Conservation (phyloP, 805 yeast species). For the Yarrowia porcina region DNA sequence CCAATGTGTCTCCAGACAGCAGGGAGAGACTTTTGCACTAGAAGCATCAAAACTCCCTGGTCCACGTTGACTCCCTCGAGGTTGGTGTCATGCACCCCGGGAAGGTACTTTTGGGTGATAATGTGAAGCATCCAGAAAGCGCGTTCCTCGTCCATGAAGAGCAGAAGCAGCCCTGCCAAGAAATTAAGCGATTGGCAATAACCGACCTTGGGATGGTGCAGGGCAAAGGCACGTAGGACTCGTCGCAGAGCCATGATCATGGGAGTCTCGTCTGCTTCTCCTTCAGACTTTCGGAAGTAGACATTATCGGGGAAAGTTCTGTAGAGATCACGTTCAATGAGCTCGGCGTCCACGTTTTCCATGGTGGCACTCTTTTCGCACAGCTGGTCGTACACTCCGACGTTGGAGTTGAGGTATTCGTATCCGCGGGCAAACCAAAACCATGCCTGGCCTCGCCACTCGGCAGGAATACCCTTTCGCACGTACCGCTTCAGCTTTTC, state of each 20-base stretch:
- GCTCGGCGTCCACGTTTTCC: slow-evolving; percentile 76
- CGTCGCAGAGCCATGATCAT: slow-evolving; percentile 71
- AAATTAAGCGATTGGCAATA: slow-evolving; percentile 95
- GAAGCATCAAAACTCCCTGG: slow-evolving; percentile 89
- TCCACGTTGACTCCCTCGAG: slow-evolving; percentile 93
- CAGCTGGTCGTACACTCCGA: slow-evolving; percentile 70
- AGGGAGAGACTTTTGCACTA: slow-evolving; percentile 80
- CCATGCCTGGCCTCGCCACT: slow-evolving; percentile 98
- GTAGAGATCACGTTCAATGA: slow-evolving; percentile 88
- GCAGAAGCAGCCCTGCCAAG: slow-evolving; percentile 76
- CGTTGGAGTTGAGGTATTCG: slow-evolving; percentile 63
- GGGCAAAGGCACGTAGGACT: slow-evolving; percentile 78
- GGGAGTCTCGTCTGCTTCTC: slow-evolving; percentile 50
- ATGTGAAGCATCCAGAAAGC: slow-evolving; percentile 96
- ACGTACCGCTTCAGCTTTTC: slow-evolving; percentile 71
- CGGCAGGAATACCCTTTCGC: slow-evolving; percentile 92
- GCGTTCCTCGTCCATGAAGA: slow-evolving; percentile 84
- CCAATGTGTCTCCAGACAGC: slow-evolving; percentile 63
- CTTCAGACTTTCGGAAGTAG: slow-evolving; percentile 55
- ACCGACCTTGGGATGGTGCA: slow-evolving; percentile 84
- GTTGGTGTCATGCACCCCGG: slow-evolving; percentile 86
- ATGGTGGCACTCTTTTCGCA: slow-evolving; percentile 54
- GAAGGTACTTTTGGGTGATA: slow-evolving; percentile 77
- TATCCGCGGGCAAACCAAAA: slow-evolving; percentile 88
- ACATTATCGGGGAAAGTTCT: slow-evolving; percentile 94